Base-by-base conservation (phyloP, 139 green algal genomes). In the Auxenochlorella protothecoides region DNA sequence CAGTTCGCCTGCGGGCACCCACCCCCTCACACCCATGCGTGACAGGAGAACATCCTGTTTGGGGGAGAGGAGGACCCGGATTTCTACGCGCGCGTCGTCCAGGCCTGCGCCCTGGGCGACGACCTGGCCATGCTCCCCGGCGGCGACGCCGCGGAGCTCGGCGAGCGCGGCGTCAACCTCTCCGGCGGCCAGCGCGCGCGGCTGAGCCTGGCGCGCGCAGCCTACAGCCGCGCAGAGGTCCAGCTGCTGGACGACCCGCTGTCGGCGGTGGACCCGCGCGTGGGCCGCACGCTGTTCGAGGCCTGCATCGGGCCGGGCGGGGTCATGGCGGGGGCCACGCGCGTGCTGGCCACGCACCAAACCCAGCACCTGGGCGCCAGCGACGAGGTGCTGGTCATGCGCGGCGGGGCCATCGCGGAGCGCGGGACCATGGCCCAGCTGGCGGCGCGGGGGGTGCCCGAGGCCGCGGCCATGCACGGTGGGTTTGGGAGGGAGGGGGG, bases 341-440 rank as follows among this genome's bases (percentile, higher is more conserved):
- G 90, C 53, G 71, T 97, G 57, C 81, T 97, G 63, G 92, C 95
- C 2, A 97, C 91, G 3, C 92, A 97, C 72, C 91, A 96, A 81
- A 73, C 82, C 14, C 92, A 97, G 76, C 95, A 86, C 81, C 85
- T 97, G 73, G 85, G 89, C n/a, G 61, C 66, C 13, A 91, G 85
- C 67, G 90, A 95, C 79, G 72, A 77, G 2, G 80, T 97, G 51
- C 27, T 92, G 55, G 86, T 97, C 63, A 75, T 97, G 66, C 73
- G 84, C 0, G 71, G 71, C 8, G 91, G 91, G 12, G 55, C 51
- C 3, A 56, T 92, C 7, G 70, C 70, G 15, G 79, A 84, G 8
- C 61, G 79, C 7, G 91, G 84, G 16, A 79, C 79, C 5, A 92
- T 86, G 72, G 69, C 56, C 27, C 78, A 92, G 72, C 62, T 94